Base-by-base conservation (phyloP, 2,329 filamentous ascomycete species). In the Aaosphaeria arxii region DNA sequence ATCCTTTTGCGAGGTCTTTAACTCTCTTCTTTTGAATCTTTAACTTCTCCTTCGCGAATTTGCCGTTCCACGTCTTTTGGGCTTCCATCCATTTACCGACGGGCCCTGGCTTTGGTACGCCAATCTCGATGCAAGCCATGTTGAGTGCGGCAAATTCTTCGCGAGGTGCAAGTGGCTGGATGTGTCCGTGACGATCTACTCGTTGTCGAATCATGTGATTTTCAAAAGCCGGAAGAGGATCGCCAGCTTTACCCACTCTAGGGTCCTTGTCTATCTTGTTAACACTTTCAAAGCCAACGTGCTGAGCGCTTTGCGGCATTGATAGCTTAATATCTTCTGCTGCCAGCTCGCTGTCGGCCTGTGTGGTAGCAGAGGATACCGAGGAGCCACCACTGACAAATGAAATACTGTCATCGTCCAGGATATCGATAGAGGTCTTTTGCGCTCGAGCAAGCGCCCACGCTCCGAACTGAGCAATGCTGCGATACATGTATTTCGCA, bases 401-500 rank as follows among this genome's bases (percentile, higher is more conserved):
- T 0, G 88, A 92, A 43, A 91, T 82, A 7, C 82, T 77, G 55
- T 91, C 88, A 50, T 95, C 89, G 51, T 91, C 86, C 33, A 87
- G 69, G 33, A 95, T 92, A 13, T 94, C 88, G 46, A 96, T 91
- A 1, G 83, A 82, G 1, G 80, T 82, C 50, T 89, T 80, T 63
- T 96, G 91, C 0, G 91, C 90, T 55, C 86, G 79, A 1, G 91
- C 89, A 24, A 96, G 77, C 0, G 88, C 87, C 91, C 91, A 97
- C 0, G 91, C 90, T 2, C 91, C 88, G 62, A 99, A 97, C 58
- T 96, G 92, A 0, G 94, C 88, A 45, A 96, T 84, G 1, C 89
- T 89, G 42, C 92, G 83, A 67, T 90, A 97, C 91, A 97, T 96
- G 72, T 88, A 88, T 68, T 97, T 97, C 41, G 92, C 94, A 1